These are phyloP conservation scores for Chytriomyces sp. DNA, from an alignment of 192 early-diverging fungal genomes.

Conservation along the genomic window DNA sequence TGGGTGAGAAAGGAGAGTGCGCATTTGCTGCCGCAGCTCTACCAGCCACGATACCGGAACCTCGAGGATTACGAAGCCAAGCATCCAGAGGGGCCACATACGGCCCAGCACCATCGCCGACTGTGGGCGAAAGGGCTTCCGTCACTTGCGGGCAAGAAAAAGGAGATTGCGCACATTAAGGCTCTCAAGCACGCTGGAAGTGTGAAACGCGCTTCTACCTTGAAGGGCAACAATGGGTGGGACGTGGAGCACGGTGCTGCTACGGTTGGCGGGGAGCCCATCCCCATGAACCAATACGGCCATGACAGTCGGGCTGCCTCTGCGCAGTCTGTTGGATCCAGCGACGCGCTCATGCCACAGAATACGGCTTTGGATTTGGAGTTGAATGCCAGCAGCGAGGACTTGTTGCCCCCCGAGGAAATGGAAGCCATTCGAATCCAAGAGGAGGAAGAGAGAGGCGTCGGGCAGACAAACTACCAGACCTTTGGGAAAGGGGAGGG, in stretches of 20 bases:
- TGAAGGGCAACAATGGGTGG: background rate
- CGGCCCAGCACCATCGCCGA: background rate
- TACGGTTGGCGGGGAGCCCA: background rate
- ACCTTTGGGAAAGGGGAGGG: too few relatives aligned
- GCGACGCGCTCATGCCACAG: background rate
- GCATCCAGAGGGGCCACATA: constrained; percentile 3
- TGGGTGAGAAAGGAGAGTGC: constrained; percentile 38
- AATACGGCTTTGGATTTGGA: background rate
- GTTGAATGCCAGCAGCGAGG: background rate
- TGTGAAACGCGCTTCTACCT: background rate
- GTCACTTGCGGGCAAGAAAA: constrained; percentile 8
- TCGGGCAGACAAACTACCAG: background rate
- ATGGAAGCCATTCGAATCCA: constrained; percentile 19
- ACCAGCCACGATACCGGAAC: constrained; percentile 33
- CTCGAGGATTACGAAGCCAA: constrained; percentile 30
- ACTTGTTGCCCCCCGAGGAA: constrained; percentile 28
- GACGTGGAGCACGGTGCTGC: background rate
- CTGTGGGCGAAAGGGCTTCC: constrained; percentile 22
- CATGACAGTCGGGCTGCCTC: background rate
- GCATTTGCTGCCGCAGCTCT: constrained; percentile 25
- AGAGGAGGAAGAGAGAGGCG: background rate
- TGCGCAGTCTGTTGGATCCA: background rate
- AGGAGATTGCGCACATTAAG: constrained; percentile 19
- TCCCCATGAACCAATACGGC: background rate
- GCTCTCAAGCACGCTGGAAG: background rate